Evolutionary conservation across 2,329 filamentous ascomycete genomes (phyloP).

Genomic region (Alternaria metachromatica): DNA sequence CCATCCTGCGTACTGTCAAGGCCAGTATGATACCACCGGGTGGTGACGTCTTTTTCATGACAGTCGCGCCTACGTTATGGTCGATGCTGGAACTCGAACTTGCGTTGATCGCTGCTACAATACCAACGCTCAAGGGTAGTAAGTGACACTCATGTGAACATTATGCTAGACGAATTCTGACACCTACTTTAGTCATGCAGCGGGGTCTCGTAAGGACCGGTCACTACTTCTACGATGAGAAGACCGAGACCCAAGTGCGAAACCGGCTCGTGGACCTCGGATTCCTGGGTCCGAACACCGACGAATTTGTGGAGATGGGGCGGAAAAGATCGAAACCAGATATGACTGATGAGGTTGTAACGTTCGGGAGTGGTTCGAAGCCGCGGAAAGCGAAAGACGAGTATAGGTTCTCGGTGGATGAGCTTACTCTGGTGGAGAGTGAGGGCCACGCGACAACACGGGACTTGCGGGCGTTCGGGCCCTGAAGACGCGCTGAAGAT

Average conservation of each 20-base stretch:
- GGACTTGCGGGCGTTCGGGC: background rate
- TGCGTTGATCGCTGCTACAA: slow-evolving; percentile 35
- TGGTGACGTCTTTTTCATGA: slow-evolving; percentile 27
- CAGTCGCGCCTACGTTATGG: slow-evolving; percentile 30
- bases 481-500: background rate
- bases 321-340: slow-evolving; percentile 3
- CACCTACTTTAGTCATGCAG: slow-evolving; percentile 18
- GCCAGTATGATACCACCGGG: slow-evolving; percentile 23
- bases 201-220: slow-evolving; percentile 16
- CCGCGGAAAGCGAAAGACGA: background rate
- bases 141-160: background rate
- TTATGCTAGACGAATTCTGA: accelerated
- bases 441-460: background rate
- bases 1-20: slow-evolving; percentile 29
- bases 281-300: slow-evolving; percentile 7
- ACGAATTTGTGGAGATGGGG: background rate
- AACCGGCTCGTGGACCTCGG: slow-evolving; percentile 22
- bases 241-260: slow-evolving; percentile 19
- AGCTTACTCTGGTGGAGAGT: background rate
- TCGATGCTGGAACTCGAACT: slow-evolving; percentile 35
- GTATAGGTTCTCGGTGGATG: background rate
- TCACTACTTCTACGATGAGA: slow-evolving; percentile 26
- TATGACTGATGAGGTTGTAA: background rate
- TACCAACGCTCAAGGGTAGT: slow-evolving; percentile 32
- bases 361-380: background rate